These are phyloP conservation scores for Bryum argenteum DNA, from an alignment of 225 moss, liverwort and hornwort genomes.

Conservation along the genomic window DNA sequence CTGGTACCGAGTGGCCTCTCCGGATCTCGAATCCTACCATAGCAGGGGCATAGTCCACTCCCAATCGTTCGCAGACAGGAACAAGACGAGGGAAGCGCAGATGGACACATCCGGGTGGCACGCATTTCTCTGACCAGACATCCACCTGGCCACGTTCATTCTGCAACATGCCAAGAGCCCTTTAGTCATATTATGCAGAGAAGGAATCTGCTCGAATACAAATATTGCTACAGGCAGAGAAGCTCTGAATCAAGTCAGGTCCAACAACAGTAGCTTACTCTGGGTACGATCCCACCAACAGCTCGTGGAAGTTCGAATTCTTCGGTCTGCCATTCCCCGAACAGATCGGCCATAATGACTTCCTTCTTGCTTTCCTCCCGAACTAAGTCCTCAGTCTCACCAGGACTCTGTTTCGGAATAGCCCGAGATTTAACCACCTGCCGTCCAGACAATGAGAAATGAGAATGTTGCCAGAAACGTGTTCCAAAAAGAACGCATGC, in stretches of 20 bases:
- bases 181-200: slow-evolving; percentile 21
- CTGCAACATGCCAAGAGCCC: slow-evolving; percentile 45
- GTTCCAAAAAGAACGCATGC: not conserved
- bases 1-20: slow-evolving; percentile 74
- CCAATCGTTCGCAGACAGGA: slow-evolving; percentile 81
- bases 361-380: slow-evolving; percentile 61
- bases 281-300: slow-evolving; percentile 87
- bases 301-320: slow-evolving; percentile 84
- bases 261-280: slow-evolving; percentile 51
- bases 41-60: slow-evolving; percentile 92
- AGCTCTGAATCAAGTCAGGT: not conserved
- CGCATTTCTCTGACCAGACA: slow-evolving; percentile 92
- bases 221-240: not conserved
- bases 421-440: slow-evolving; percentile 83
- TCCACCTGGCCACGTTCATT: slow-evolving; percentile 99
- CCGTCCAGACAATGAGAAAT: slow-evolving; percentile 5
- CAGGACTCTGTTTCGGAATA: slow-evolving; percentile 48
- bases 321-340: slow-evolving; percentile 95
- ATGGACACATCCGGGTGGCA: slow-evolving; percentile 94
- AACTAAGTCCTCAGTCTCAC: slow-evolving; percentile 38
- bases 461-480: not conserved
- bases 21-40: slow-evolving; percentile 98
- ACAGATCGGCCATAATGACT: slow-evolving; percentile 63
- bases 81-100: slow-evolving; percentile 85
- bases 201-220: too few species aligned